Base-by-base conservation (phyloP, 352 stramenopile species). In the Globisporangium iwayamae region DNA sequence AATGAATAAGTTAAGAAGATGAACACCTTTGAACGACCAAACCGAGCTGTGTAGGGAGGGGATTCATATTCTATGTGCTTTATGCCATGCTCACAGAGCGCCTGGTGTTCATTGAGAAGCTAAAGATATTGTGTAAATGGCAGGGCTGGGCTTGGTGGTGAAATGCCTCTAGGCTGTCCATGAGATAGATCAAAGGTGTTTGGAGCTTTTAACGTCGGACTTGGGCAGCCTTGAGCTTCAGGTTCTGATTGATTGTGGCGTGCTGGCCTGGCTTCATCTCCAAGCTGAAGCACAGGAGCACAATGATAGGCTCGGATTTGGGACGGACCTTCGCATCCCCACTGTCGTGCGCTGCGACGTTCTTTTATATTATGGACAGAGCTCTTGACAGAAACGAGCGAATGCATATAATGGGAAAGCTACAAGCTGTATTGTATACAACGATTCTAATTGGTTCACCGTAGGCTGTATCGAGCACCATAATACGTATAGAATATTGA, bases 221-320 rank as follows among this genome's bases (percentile, higher is more conserved):
- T 10, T 39, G 34, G 7, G 11, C 34, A 38, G 34, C 34, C 34
- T 38, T 38, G 34, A 28, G 25, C 25, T 28, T 28, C 25, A 28
- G 16, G 13, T 4, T 20, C 16, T 7, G 14, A 3, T 4, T 9
- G 14, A 22, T 2, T 7, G n/a, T 4, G 41, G 41, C 41, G n/a
- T 47, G 14, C 11, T 39, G 16, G 2, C 41, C 16, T 47, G 16
- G 41, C 14, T 47, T 47, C 14, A 47, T 9, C 41, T 47, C 20
- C 14, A 47, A 7, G 41, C 41, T 47, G 14, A 47, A 47, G 14
- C 41, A 47, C n/a, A 47, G 1, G 41, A 16, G 16, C 48, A 14
- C 48, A 38, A 55, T 28, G 48, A 55, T 55, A 55, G 48, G 48
- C 25, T 55, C 25, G 48, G 48, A 55, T 38, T 55, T 36, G 48